Conservation (phyloP, 2,329 filamentous ascomycete genomes). For the Phyllosticta paracitricarpa region DNA sequence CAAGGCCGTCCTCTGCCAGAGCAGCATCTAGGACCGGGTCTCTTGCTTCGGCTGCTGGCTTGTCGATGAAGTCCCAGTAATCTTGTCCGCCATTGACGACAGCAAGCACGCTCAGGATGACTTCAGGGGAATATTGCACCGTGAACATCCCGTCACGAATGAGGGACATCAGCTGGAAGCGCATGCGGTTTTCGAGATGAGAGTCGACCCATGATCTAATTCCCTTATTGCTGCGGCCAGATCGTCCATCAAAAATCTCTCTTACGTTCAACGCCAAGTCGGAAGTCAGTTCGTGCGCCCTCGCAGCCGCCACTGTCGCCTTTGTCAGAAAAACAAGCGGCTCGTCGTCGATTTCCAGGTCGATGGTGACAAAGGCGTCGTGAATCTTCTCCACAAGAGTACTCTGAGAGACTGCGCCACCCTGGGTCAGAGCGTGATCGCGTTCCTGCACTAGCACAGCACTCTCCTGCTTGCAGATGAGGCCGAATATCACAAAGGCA, state of each 20-base stretch:
- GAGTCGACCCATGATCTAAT: background rate
- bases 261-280: slow-evolving; percentile 1
- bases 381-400: slow-evolving; percentile 4
- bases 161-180: slow-evolving; percentile 51
- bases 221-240: background rate
- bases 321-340: slow-evolving; percentile 1
- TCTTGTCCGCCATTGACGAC: slow-evolving; percentile 46
- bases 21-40: slow-evolving; percentile 40
- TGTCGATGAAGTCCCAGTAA: slow-evolving; percentile 22
- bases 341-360: slow-evolving; percentile 5
- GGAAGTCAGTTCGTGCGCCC: slow-evolving; percentile 1
- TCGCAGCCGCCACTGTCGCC: background rate
- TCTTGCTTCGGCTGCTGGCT: slow-evolving; percentile 14
- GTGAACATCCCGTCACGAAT: slow-evolving; percentile 57
- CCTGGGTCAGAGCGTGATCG: slow-evolving; percentile 16
- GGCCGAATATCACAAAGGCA: slow-evolving; percentile 63
- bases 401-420: background rate
- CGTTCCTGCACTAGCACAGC: slow-evolving; percentile 20
- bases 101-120: slow-evolving; percentile 56
- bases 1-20: slow-evolving; percentile 42
- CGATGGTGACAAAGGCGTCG: slow-evolving; percentile 4
- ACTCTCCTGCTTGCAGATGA: slow-evolving; percentile 1
- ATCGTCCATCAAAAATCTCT: background rate
- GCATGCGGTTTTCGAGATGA: slow-evolving; percentile 3
- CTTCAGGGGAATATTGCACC: slow-evolving; percentile 62